A percentile compares a stretch with the other conserved stretches of the same genome.
phyloP scores from a whole-genome alignment of 352 stramenopile genomes.

The Globisporangium echinulatum region DNA sequence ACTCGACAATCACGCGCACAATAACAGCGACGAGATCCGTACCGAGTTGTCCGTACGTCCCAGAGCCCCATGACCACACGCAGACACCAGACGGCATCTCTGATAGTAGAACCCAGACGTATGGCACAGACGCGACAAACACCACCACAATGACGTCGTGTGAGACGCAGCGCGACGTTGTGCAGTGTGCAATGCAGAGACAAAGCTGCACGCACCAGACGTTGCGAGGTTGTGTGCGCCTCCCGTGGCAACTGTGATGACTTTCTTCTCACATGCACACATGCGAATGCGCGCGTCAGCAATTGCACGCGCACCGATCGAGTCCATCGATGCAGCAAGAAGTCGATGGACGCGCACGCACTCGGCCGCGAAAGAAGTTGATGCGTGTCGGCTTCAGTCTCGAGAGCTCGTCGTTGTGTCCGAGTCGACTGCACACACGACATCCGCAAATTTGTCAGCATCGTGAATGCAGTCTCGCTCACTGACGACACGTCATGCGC shows the following conservation, averaged over 20 bases:
- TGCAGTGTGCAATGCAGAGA: too few species aligned
- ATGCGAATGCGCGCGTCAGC: too few species aligned
- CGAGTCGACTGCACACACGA: slow-evolving; percentile 35
- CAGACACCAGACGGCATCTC: slow-evolving; percentile 51
- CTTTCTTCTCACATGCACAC: slow-evolving; percentile 41
- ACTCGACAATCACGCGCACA: neutral
- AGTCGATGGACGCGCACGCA: slow-evolving; percentile 9
- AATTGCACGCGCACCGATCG: too few species aligned
- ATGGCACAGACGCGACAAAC: too few species aligned
- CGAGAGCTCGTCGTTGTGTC: slow-evolving; percentile 51
- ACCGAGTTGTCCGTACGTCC: slow-evolving; percentile 66
- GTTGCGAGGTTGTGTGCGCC: slow-evolving; percentile 62
- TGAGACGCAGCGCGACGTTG: too few species aligned
- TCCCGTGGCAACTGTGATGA: slow-evolving; percentile 41
- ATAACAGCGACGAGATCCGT: neutral
- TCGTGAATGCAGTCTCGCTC: neutral
- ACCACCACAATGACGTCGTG: too few species aligned
- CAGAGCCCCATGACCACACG: slow-evolving; percentile 69
- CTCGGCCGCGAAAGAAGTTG: slow-evolving; percentile 59
- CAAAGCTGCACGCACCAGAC: slow-evolving; percentile 27
- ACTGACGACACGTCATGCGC: neutral
- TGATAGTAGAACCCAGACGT: slow-evolving; percentile 5
- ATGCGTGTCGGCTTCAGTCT: slow-evolving; percentile 58
- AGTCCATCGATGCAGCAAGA: neutral
- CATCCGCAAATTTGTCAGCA: neutral